Base-by-base conservation (phyloP, 1,284 basidiomycete species). In the Macrocystidia cucumis region DNA sequence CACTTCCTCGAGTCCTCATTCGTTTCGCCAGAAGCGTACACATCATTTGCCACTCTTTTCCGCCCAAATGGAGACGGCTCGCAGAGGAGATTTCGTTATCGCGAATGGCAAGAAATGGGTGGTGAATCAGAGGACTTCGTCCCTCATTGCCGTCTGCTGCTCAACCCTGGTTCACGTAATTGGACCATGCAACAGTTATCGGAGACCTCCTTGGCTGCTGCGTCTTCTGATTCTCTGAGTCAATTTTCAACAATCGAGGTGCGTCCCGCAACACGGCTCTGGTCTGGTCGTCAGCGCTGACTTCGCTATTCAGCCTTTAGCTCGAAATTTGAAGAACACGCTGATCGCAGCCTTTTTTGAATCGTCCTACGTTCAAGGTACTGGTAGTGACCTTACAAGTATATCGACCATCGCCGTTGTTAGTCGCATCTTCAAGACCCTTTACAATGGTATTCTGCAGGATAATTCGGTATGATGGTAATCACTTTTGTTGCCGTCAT, bases 261-360 rank as follows among this genome's bases (percentile, higher is more conserved):
- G n/a, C n/a, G n/a, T n/a, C n/a, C n/a, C n/a, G n/a, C n/a, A n/a
- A n/a, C n/a, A n/a, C n/a, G n/a, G n/a, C n/a, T n/a, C n/a, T 41
- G 16, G 16, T 25, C 29, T 12, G 22, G 11, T n/a, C 5, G 8
- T 11, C 3, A 14, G 9, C 9, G 3, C 7, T 14, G 25, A 9
- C n/a, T 18, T 16, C 3, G 33, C n/a, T 11, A 29, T n/a, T 2
- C 23, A 50, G 48, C 39, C 34, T 31, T 31, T 46, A 35, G 44
- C 43, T 23, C 37, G 52, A 24, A 74, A 79, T 5, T 59, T 96
- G 11, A 74, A 91, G 47, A 69, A 87, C 1, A 81, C 80, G 2
- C 62, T 96, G 4, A 63, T 88, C 1, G 78, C 88, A 4, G 82
- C 84, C 1, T 89, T 91, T 55, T 70, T 96, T 14, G 91, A 96